Evolutionary conservation across 768 basidiomycete species (phyloP), one percentile per base, ranked within the genome.

Genomic region (Mycena sanguinolenta): DNA sequence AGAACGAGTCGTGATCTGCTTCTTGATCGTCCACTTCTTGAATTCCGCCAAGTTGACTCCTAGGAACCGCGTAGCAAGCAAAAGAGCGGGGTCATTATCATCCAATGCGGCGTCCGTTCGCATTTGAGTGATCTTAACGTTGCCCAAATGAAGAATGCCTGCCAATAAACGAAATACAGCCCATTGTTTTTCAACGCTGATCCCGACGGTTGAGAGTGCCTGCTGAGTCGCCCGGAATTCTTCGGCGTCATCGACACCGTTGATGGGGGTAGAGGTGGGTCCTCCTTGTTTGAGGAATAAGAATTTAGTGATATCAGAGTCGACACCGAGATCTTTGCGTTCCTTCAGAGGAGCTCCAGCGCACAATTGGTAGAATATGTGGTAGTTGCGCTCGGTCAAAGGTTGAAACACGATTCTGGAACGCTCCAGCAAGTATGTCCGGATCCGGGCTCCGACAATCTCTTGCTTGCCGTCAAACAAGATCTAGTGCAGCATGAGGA

Each of bases 341-440:
- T 99, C 98, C 80, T 97, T 97, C 27, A 94, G 84, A 3, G 98
- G 97, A 13, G 95, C 96, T 57, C 98, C 98, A 0, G 97, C 94
- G 74, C 97, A 96, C n/a, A 99, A 85, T 79, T 99, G 98, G 82
- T 99, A 99, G 86, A 99, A 99, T 75, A 99, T 98, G 81, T 99
- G 98, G 82, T 99, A 99, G 82, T 99, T 99, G 69, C 98, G 91
- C 81, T 99, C 98, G 52, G 94, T 96, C 67, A 94, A 86, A 21
- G 98, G 97, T 81, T 99, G 98, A 81, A 97, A 98, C 67, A 98
- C 97, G 71, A 99, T 93, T 70, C 98, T 92, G 46, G 98, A 98
- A 49, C 98, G 95, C 79, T 99, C 98, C 71, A 99, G 86, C 34
- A 99, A 90, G 84, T 99, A 99, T 61, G 98, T 99, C 75, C 98